Evolutionary conservation across 2,329 filamentous ascomycete species (phyloP).

Genomic region (Fusarium coffeatum): DNA sequence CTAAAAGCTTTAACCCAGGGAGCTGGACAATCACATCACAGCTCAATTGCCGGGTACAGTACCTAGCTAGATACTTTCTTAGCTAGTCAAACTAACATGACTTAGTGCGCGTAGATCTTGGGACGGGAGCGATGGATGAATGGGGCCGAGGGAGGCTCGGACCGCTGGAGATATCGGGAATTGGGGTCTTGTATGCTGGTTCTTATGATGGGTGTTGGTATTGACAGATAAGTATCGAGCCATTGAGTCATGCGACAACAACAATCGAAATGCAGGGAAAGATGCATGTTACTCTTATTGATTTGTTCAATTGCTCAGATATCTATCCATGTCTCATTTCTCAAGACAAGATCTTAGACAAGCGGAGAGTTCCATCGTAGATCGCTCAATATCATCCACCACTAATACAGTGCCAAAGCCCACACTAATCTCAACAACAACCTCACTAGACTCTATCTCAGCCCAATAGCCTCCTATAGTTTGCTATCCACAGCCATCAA

Average conservation of each 20-base stretch:
- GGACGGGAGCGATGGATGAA: background rate
- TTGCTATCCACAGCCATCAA: background rate
- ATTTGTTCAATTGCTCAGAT: background rate
- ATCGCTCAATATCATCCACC: background rate
- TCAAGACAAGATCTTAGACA: constrained; percentile 17
- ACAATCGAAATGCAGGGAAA: background rate
- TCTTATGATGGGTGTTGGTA: background rate
- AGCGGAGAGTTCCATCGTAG: background rate
- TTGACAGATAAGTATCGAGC: background rate
- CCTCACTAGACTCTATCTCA: background rate
- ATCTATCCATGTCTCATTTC: constrained; percentile 3
- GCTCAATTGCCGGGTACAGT: constrained; percentile 7
- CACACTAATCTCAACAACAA: background rate
- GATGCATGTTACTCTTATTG: background rate
- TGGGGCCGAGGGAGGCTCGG: constrained; percentile 7
- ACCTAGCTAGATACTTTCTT: too few relatives aligned
- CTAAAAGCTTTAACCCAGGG: background rate
- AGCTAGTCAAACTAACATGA: background rate
- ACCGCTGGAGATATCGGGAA: constrained; percentile 4
- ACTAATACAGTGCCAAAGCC: background rate
- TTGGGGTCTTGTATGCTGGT: background rate
- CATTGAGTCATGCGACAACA: background rate
- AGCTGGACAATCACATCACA: background rate
- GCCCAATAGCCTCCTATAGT: background rate
- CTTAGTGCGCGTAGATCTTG: background rate